These are phyloP conservation scores for Botrytis elliptica DNA, from an alignment of 2,329 filamentous ascomycete genomes.

Conservation along the genomic window DNA sequence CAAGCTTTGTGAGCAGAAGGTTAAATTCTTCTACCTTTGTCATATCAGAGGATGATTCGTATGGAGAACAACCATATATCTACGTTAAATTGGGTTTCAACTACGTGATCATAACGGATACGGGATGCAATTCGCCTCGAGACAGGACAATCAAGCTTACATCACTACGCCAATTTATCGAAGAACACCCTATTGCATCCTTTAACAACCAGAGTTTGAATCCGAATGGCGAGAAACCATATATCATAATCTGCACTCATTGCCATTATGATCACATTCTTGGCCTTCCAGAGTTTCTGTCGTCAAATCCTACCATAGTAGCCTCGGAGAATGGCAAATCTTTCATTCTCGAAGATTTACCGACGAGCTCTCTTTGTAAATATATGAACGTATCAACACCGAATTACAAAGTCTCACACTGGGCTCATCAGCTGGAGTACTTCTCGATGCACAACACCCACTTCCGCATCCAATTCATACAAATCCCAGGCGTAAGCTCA, in stretches of 20 bases:
- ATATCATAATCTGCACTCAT: slow-evolving; percentile 47
- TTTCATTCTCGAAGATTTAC: slow-evolving; percentile 45
- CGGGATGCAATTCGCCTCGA: slow-evolving; percentile 45
- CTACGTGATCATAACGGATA: slow-evolving; percentile 45
- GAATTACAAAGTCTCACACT: slow-evolving; percentile 44
- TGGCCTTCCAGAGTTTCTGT: slow-evolving; percentile 33
- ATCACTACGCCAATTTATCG: slow-evolving; percentile 45
- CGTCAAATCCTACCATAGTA: slow-evolving; percentile 33
- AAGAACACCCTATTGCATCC: slow-evolving; percentile 41
- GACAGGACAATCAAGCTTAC: slow-evolving; percentile 34
- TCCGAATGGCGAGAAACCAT: slow-evolving; percentile 37
- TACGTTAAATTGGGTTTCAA: slow-evolving; percentile 45
- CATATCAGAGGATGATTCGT: slow-evolving; percentile 46
- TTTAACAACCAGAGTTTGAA: slow-evolving; percentile 43
- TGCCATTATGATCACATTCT: slow-evolving; percentile 48
- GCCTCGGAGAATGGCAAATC: slow-evolving; percentile 40
- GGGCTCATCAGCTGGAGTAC: slow-evolving; percentile 42
- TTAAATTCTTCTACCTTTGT: slow-evolving; percentile 47
- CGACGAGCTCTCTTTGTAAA: slow-evolving; percentile 44
- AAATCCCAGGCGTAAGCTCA: slow-evolving; percentile 49
- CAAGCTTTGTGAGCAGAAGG: slow-evolving; percentile 40
- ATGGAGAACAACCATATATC: slow-evolving; percentile 46
- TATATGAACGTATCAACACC: slow-evolving; percentile 42
- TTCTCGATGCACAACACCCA: slow-evolving; percentile 33
- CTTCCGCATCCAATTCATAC: slow-evolving; percentile 45